phyloP scores from a whole-genome alignment of 768 basidiomycete genomes.

The Mycena kentingensis region DNA sequence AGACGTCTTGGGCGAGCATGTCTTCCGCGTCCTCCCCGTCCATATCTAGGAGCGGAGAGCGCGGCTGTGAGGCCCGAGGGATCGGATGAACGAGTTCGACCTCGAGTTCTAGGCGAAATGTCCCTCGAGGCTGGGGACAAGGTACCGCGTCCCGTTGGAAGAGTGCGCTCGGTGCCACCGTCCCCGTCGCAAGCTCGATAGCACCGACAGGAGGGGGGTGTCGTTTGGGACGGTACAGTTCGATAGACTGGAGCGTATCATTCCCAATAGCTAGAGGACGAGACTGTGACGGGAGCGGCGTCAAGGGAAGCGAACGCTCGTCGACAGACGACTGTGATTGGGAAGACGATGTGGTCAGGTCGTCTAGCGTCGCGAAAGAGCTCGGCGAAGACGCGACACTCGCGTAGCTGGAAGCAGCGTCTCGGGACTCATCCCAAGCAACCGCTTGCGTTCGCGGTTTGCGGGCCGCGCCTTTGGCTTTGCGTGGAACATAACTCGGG shows the following conservation, averaged over 20 bases:
- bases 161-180: not conserved
- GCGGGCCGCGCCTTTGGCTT: not conserved
- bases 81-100: constrained; percentile 1
- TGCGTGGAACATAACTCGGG: not conserved
- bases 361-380: not conserved
- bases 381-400: not conserved
- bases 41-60: not conserved
- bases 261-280: too few species aligned
- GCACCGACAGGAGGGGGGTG: not conserved
- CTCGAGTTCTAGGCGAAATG: not conserved
- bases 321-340: constrained; percentile 3
- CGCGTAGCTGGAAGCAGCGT: not conserved
- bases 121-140: not conserved
- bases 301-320: not conserved
- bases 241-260: not conserved
- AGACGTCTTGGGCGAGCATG: too few species aligned
- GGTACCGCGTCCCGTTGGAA: too few species aligned
- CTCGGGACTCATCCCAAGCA: too few species aligned
- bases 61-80: not conserved
- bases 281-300: not conserved
- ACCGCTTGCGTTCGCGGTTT: too few species aligned
- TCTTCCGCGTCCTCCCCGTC: not conserved
- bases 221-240: not conserved
- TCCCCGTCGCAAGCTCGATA: not conserved
- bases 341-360: not conserved